A percentile compares a stretch with the other conserved stretches of the same genome.
Evolutionary conservation across 331 rosid species (phyloP).

Genomic region (Malus hybrid): DNA sequence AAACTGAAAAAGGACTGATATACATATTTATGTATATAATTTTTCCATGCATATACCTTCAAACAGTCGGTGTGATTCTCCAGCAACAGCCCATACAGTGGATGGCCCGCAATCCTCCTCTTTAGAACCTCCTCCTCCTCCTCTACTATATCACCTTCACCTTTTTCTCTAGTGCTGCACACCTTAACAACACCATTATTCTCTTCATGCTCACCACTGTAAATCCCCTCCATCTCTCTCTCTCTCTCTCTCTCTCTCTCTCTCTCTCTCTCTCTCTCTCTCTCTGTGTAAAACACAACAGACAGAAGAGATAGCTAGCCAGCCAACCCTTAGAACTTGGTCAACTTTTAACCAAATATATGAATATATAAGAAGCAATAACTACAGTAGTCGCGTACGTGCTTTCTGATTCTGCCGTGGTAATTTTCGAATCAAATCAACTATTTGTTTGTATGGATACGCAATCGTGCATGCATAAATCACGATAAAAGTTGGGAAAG

Average conservation of each 20-base stretch:
- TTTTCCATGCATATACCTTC: constrained; percentile 23
- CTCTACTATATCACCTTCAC: not conserved
- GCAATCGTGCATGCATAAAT: not conserved
- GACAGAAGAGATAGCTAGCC: not conserved
- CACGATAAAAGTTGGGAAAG: not conserved
- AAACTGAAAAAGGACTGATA: not conserved
- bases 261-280: not conserved
- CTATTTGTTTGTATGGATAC: not conserved
- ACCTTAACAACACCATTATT: not conserved
- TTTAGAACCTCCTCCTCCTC: constrained; percentile 29
- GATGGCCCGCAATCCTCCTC: constrained; percentile 42
- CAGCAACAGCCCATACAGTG: constrained; percentile 40
- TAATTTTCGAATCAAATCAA: too few relatives aligned
- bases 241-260: not conserved
- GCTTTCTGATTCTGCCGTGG: too few relatives aligned
- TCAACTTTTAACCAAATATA: too few relatives aligned
- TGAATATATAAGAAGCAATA: too few relatives aligned
- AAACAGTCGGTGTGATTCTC: constrained; percentile 44
- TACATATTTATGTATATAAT: not conserved
- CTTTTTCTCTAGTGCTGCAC: not conserved
- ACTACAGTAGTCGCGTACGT: too few relatives aligned
- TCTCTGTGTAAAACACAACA: not conserved
- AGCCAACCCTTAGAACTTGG: not conserved
- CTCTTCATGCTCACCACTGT: not conserved
- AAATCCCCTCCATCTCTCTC: constrained; percentile 1